Percentiles rank a stretch among this genome's conserved stretches.
phyloP scores from a whole-genome alignment of 164 flowering plant genomes.

The Saururus chinensis region DNA sequence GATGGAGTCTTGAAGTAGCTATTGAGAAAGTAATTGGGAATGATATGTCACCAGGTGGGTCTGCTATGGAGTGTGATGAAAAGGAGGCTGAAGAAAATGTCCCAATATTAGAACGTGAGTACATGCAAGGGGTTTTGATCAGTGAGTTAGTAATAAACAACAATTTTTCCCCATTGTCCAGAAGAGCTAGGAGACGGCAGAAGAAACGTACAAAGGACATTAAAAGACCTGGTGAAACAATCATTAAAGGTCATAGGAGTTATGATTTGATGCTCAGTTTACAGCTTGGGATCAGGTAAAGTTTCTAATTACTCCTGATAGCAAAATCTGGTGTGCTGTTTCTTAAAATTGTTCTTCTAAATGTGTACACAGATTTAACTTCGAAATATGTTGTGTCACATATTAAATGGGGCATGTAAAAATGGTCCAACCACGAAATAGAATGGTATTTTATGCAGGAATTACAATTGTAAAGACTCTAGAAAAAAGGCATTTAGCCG shows the following conservation, averaged over 20 bases:
- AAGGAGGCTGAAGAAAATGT: constrained; percentile 26
- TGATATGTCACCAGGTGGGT: constrained; percentile 41
- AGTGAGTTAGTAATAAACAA: constrained; percentile 71
- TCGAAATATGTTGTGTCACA: too few species aligned
- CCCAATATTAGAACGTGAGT: constrained; percentile 82
- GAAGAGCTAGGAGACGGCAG: constrained; percentile 56
- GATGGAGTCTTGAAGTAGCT: constrained; percentile 93
- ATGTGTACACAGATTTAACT: too few species aligned
- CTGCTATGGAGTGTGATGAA: constrained; percentile 30
- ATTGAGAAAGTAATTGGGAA: constrained; percentile 77
- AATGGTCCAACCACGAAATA: too few species aligned
- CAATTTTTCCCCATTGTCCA: constrained; percentile 51
- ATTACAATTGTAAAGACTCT: too few species aligned
- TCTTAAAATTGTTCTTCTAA: background rate
- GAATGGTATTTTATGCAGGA: too few species aligned
- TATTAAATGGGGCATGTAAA: too few species aligned
- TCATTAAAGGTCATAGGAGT: constrained; percentile 94
- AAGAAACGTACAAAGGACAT: constrained; percentile 67
- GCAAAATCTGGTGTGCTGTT: background rate
- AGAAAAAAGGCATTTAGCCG: too few species aligned
- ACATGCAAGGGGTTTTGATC: constrained; percentile 94
- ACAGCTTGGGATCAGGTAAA: constrained; percentile 96
- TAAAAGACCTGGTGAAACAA: constrained; percentile 85
- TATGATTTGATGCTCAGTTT: constrained; percentile 96
- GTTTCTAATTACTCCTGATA: background rate